These are phyloP conservation scores for Termitomyces heimii DNA, from an alignment of 768 basidiomycete species.

Conservation along the genomic window DNA sequence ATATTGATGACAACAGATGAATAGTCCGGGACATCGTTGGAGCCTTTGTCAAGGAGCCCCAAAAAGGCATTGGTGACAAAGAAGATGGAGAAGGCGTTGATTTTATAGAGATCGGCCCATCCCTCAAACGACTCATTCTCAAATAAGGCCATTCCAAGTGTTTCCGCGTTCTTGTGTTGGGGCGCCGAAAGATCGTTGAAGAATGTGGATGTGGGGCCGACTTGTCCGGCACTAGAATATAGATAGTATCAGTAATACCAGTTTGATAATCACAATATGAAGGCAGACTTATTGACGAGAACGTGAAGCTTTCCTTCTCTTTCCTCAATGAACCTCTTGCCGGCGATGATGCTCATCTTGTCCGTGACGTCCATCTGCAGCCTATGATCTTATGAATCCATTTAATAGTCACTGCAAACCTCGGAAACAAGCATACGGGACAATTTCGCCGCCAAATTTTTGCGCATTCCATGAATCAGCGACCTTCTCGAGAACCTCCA, in stretches of 20 bases:
- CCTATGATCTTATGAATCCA: slow-evolving; percentile 17
- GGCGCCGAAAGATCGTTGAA: slow-evolving; percentile 50
- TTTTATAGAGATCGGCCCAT: slow-evolving; percentile 56
- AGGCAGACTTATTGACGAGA: slow-evolving; percentile 72
- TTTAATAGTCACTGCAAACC: neutral
- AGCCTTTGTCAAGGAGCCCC: slow-evolving; percentile 68
- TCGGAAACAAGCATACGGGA: slow-evolving; percentile 41
- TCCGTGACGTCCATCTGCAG: slow-evolving; percentile 68
- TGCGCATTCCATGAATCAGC: slow-evolving; percentile 39
- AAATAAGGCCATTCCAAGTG: slow-evolving; percentile 66
- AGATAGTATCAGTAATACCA: neutral
- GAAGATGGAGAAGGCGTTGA: slow-evolving; percentile 75
- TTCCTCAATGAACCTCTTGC: slow-evolving; percentile 45
- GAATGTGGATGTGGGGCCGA: slow-evolving; percentile 57
- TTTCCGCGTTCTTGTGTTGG: slow-evolving; percentile 56
- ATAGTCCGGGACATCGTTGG: slow-evolving; percentile 49
- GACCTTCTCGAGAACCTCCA: slow-evolving; percentile 55
- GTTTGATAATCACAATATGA: neutral
- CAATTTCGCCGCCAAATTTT: slow-evolving; percentile 41
- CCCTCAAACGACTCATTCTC: slow-evolving; percentile 55
- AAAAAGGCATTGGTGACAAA: slow-evolving; percentile 75
- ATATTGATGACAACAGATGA: slow-evolving; percentile 70
- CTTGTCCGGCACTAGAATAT: slow-evolving; percentile 60
- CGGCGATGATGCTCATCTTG: slow-evolving; percentile 57
- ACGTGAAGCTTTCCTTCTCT: slow-evolving; percentile 71